Evolutionary conservation across 306 rosid genomes (phyloP).

Genomic region (Hippophae rhamnoides): DNA sequence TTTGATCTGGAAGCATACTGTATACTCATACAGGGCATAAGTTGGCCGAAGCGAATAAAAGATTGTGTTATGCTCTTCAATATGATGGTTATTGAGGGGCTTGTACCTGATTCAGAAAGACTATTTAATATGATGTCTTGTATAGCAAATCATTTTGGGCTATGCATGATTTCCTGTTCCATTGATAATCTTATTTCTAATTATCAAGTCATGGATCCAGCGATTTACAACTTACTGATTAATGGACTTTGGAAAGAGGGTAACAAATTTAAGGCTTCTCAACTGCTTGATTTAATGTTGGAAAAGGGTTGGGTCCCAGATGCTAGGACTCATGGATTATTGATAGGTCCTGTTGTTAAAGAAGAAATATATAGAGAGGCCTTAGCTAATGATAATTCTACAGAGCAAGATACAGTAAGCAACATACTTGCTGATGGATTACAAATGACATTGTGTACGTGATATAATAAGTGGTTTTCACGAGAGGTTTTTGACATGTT

Average conservation of each 20-base stretch:
- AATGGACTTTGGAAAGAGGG: slow-evolving; percentile 80
- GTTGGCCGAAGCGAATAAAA: slow-evolving; percentile 33
- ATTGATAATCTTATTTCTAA: slow-evolving; percentile 32
- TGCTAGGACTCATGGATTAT: slow-evolving; percentile 58
- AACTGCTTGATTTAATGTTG: slow-evolving; percentile 65
- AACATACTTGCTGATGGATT: slow-evolving; percentile 67
- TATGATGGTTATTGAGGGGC: slow-evolving; percentile 53
- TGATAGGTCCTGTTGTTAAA: slow-evolving; percentile 49
- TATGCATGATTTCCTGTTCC: slow-evolving; percentile 41
- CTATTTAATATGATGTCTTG: slow-evolving; percentile 43
- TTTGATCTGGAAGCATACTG: slow-evolving; percentile 52
- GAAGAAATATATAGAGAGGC: slow-evolving; percentile 21
- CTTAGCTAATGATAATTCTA: slow-evolving; percentile 19
- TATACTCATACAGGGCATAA: slow-evolving; percentile 51
- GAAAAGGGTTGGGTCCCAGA: slow-evolving; percentile 90
- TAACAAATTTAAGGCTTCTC: slow-evolving; percentile 34
- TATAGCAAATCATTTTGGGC: slow-evolving; percentile 38
- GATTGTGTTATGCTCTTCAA: slow-evolving; percentile 48
- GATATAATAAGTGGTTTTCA: not conserved
- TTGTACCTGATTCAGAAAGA: slow-evolving; percentile 48
- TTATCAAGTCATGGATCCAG: slow-evolving; percentile 34
- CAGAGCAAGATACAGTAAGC: slow-evolving; percentile 53
- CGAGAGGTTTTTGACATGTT: too few species aligned
- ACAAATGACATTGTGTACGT: slow-evolving; percentile 26
- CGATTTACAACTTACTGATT: slow-evolving; percentile 43